These are phyloP conservation scores for Ambrosiella beaveri DNA, from an alignment of 2,329 filamentous ascomycete genomes.

Conservation along the genomic window DNA sequence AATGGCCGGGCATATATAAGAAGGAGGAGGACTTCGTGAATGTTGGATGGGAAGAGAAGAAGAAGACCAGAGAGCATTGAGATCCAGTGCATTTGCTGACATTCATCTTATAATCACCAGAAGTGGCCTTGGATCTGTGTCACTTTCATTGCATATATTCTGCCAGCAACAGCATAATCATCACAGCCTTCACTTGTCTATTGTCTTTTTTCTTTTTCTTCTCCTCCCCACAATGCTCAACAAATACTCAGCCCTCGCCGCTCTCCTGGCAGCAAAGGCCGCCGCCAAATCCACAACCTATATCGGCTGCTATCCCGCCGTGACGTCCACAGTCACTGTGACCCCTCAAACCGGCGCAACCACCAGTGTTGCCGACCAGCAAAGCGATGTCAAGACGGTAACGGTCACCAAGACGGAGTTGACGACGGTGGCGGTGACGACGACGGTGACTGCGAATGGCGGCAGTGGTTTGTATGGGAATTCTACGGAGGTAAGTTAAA, in stretches of 20 bases:
- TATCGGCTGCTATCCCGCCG: conserved; percentile 5
- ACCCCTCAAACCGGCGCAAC: background rate
- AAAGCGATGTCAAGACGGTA: background rate
- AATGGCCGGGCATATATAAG: no score
- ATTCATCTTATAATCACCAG: no score
- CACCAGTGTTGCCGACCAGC: background rate
- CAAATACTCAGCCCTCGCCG: conserved; percentile 10
- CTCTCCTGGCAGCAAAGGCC: conserved; percentile 3
- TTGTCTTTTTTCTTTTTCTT: no score
- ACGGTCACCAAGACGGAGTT: background rate
- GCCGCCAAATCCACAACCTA: background rate
- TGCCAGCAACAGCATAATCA: no score
- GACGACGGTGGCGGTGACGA: background rate
- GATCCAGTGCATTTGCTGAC: no score
- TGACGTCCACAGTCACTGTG: conserved; percentile 1
- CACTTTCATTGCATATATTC: no score
- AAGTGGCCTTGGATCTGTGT: no score
- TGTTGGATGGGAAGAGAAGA: no score
- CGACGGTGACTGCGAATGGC: background rate
- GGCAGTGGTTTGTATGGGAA: background rate
- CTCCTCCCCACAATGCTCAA: conserved; percentile 3
- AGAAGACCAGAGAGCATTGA: no score
- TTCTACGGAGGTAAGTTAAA: background rate
- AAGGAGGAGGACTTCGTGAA: no score
- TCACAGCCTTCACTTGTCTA: no score